Conservation (phyloP, 169 alveolate species). For the Plasmodium falciparum region DNA sequence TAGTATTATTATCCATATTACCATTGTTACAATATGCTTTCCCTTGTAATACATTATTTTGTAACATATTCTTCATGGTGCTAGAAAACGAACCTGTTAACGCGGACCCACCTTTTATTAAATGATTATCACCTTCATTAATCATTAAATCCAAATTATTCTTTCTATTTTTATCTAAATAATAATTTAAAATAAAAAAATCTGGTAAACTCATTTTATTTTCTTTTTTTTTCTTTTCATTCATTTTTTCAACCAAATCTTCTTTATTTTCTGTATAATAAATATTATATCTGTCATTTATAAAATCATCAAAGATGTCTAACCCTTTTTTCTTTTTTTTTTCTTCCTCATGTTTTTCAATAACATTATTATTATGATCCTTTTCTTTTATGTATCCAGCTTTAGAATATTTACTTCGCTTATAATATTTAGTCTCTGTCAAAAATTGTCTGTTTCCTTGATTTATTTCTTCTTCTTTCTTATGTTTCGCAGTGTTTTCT, state of each 20-base stretch:
- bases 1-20: no score
- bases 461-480: conserved; percentile 1
- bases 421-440: conserved; percentile 72
- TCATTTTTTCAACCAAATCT: conserved; percentile 25
- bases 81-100: not conserved
- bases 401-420: conserved; percentile 71
- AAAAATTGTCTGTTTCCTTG: conserved; percentile 10
- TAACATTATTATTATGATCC: not conserved
- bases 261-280: conserved; percentile 22
- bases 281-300: not conserved
- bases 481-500: not conserved
- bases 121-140: not conserved
- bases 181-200: conserved; percentile 29
- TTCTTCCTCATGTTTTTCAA: no score
- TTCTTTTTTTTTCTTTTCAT: conserved; percentile 15
- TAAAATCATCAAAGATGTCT: not conserved
- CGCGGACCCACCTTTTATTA: not conserved
- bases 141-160: conserved; percentile 45
- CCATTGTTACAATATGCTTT: no score
- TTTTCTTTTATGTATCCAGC: conserved; percentile 46
- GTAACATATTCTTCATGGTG: no score
- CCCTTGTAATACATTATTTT: no score
- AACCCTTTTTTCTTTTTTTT: no score
- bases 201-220: conserved; percentile 12
- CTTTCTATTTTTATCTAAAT: conserved; percentile 17